Evolutionary conservation across 768 basidiomycete species (phyloP), one percentile per base, ranked within the genome.

Genomic region (Termitomyces sp.): DNA sequence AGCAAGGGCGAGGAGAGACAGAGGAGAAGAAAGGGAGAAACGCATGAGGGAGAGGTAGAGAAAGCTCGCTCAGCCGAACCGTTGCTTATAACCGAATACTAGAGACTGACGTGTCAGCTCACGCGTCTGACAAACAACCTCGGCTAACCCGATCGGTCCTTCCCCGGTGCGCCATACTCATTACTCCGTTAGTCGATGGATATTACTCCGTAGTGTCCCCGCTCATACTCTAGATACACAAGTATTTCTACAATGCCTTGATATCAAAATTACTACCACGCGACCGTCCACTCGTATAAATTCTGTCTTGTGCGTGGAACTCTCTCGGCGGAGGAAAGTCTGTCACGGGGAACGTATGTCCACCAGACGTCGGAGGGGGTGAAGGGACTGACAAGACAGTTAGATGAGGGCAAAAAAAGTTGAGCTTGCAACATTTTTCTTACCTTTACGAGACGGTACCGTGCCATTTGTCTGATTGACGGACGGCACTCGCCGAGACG

Each of bases 241-340:
- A 34, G 27, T 29, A 31, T 2, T 38, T 54, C 53, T 54, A 46
- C 61, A 81, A 63, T 52, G 62, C 65, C 49, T 68, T 71, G 16
- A 81, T 56, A 71, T 90, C 82, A 73, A 92, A 92, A 54, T 82
- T 78, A 63, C 87, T 85, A n/a, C 92, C 92, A 56, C 77, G 77
- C 63, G 76, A 72, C 52, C 85, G 83, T 31, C 89, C 87, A 66
- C 84, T 85, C 12, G 70, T 72, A 66, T 95, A 95, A 41, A 75
- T 74, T 65, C 79, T 87, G 29, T 68, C 63, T 32, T 67, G 73
- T 5, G 69, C 65, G 35, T 68, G 67, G 68, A 92, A 93, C 27
- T 76, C 75, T 40, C 90, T 82, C 4, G 92, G 92, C 14, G 85
- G 84, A 1, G 92, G 92, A 67, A 93, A 92, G 50, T 86, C 89